These are phyloP conservation scores for Hypoxylon sp. DNA, from an alignment of 2,329 filamentous ascomycete genomes.

Conservation along the genomic window DNA sequence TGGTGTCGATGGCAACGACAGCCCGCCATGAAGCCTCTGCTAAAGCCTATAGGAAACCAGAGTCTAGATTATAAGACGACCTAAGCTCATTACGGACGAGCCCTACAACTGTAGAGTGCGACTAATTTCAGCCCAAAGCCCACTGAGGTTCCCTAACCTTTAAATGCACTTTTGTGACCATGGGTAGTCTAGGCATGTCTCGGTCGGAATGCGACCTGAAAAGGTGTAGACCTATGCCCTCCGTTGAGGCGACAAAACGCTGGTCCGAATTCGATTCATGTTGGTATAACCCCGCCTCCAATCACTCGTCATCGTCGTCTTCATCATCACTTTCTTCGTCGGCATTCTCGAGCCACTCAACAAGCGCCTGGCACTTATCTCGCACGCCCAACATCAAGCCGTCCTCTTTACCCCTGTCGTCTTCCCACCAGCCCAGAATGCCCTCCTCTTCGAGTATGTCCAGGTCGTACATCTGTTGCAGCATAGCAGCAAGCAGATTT, in stretches of 20 bases:
- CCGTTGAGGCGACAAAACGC: neutral
- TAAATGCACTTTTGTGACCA: neutral
- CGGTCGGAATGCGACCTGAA: neutral
- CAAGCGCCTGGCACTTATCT: conserved; percentile 80
- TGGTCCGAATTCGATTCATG: neutral
- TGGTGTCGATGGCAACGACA: neutral
- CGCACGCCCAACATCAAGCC: conserved; percentile 79
- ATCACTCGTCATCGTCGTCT: conserved; percentile 58
- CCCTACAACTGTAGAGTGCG: neutral
- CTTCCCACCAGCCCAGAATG: conserved; percentile 89
- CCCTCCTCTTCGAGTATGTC: conserved; percentile 92
- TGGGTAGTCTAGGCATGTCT: neutral
- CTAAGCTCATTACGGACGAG: neutral
- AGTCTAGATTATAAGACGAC: neutral
- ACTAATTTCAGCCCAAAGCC: neutral
- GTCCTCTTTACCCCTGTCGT: conserved; percentile 74
- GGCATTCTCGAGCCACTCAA: conserved; percentile 86
- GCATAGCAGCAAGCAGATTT: conserved; percentile 79
- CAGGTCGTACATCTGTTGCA: conserved; percentile 86
- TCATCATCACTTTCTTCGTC: conserved; percentile 73
- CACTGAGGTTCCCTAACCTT: neutral
- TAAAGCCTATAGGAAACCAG: neutral
- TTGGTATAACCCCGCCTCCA: neutral
- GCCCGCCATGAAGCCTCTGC: neutral
- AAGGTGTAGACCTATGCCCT: neutral